Conservation (phyloP, 192 early-diverging fungal genomes). For the Geranomyces michiganensis region DNA sequence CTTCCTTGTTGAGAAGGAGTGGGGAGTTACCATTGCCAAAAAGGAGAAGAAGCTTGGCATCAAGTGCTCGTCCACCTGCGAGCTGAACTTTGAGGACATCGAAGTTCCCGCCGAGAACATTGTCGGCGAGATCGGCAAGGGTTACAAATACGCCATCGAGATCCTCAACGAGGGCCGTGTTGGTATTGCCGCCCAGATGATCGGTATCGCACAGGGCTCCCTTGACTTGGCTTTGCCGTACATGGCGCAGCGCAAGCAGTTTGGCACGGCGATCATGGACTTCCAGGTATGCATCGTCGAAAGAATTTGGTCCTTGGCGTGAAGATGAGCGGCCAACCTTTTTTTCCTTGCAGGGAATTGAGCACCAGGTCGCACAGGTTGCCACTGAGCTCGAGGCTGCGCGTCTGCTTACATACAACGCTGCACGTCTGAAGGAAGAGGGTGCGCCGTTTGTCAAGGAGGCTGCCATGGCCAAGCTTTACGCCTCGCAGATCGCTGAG, state of each 20-base stretch:
- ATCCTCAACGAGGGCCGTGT: slow-evolving; percentile 98
- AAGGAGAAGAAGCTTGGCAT: slow-evolving; percentile 99
- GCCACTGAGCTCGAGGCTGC: slow-evolving; percentile 97
- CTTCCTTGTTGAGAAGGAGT: slow-evolving; percentile 92
- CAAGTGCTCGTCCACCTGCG: slow-evolving; percentile 93
- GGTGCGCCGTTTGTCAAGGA: slow-evolving; percentile 90
- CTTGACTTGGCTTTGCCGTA: slow-evolving; percentile 88
- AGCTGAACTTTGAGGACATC: slow-evolving; percentile 90
- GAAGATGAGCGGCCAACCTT: neutral
- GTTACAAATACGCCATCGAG: slow-evolving; percentile 98
- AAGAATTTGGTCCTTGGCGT: neutral
- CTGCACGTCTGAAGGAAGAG: slow-evolving; percentile 91
- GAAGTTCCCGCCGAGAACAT: slow-evolving; percentile 84
- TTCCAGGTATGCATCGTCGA: slow-evolving; percentile 70
- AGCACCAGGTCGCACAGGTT: slow-evolving; percentile 80
- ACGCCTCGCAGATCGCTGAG: slow-evolving; percentile 94
- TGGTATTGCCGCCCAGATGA: slow-evolving; percentile 98
- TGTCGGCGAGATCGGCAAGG: slow-evolving; percentile 91
- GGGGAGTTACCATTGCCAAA: slow-evolving; percentile 91
- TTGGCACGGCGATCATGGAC: slow-evolving; percentile 76
- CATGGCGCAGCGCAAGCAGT: slow-evolving; percentile 94
- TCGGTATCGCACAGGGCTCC: slow-evolving; percentile 93
- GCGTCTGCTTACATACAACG: slow-evolving; percentile 94
- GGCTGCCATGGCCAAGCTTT: slow-evolving; percentile 98
- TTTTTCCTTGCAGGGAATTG: slow-evolving; percentile 56